These are phyloP conservation scores for Coniella lustricola DNA, from an alignment of 2,329 filamentous ascomycete genomes.

Conservation along the genomic window DNA sequence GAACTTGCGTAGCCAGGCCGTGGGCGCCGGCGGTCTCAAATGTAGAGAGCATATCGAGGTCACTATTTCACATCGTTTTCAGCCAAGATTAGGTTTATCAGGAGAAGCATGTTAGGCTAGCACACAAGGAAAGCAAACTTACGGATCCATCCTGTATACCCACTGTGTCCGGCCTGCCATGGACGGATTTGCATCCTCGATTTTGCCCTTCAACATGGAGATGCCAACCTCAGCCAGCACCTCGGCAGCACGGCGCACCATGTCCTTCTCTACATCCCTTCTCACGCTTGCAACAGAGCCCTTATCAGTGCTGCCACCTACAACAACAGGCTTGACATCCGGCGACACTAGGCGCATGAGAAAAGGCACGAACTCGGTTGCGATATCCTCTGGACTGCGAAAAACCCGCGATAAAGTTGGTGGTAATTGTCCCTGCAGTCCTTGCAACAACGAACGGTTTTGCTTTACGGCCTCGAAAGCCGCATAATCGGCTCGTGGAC, in stretches of 20 bases:
- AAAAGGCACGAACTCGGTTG: constrained; percentile 78
- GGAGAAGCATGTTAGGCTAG: too few species aligned
- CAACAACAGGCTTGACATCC: constrained; percentile 83
- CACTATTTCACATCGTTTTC: constrained; percentile 34
- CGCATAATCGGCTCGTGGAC: constrained; percentile 72
- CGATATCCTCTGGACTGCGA: constrained; percentile 68
- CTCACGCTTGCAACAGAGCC: constrained; percentile 69
- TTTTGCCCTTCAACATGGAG: constrained; percentile 68
- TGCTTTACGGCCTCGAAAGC: constrained; percentile 76
- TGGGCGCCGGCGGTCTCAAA: constrained; percentile 62
- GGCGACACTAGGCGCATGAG: constrained; percentile 78
- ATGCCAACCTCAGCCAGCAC: constrained; percentile 80
- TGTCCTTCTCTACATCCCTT: constrained; percentile 73
- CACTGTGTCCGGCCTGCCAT: constrained; percentile 54
- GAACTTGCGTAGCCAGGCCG: constrained; percentile 51
- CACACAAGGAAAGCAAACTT: constrained; percentile 34
- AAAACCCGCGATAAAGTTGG: constrained; percentile 69
- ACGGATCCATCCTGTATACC: constrained; percentile 94
- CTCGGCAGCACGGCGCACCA: constrained; percentile 72
- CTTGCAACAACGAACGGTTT: constrained; percentile 66
- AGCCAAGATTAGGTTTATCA: too few species aligned
- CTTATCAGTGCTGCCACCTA: constrained; percentile 55
- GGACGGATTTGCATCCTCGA: constrained; percentile 49
- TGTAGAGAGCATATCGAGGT: constrained; percentile 69
- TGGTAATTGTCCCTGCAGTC: constrained; percentile 65